Evolutionary conservation across 345 rosid species (phyloP), one percentile per base, ranked within the genome.

Genomic region (Salix viminalis): DNA sequence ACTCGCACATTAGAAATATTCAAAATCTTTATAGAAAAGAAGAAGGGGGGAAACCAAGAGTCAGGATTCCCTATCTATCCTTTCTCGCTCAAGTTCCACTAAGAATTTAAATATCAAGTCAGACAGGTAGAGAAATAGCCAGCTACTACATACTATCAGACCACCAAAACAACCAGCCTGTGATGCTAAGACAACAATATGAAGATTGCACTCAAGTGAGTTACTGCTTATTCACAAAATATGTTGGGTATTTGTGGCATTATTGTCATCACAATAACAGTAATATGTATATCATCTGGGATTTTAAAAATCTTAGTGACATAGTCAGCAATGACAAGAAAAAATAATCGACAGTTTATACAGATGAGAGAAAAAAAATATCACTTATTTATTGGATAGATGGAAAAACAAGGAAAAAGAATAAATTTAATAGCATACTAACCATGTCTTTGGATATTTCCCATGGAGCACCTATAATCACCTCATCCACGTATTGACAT

Each of bases 401-500:
- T 9, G 56, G 66, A 32, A 52, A 68, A 65, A 28, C 5, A 56
- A 42, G 18, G 19, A 32, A 69, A 54, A 44, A 67, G 26, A 24
- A 21, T 54, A 66, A 66, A 61, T 24, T 56, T 64, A 71, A 66
- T 62, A 37, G 56, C 50, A 54, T 28, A 84, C 93, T 80, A 65
- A 91, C 94, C 94, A 84, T 86, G 83, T 91, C 94, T 77, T 76
- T 88, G 34, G 93, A 87, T 60, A 91, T 86, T 77, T 90, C 94
- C 86, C 84, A 79, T 16, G 96, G 96, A 70, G 94, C 93, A 67
- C 96, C 96, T 58, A 91, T 91, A 79, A 90, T 91, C 77, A 88
- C 94, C 82, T 91, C 96, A 71, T 91, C 96, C 23, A 90, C 94
- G 80, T 91, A 86, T 34, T 90, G 90, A 70, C 96, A 91, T 50